Conservation (phyloP, 495 filamentous ascomycete species). For the Margaritispora aquatica region DNA sequence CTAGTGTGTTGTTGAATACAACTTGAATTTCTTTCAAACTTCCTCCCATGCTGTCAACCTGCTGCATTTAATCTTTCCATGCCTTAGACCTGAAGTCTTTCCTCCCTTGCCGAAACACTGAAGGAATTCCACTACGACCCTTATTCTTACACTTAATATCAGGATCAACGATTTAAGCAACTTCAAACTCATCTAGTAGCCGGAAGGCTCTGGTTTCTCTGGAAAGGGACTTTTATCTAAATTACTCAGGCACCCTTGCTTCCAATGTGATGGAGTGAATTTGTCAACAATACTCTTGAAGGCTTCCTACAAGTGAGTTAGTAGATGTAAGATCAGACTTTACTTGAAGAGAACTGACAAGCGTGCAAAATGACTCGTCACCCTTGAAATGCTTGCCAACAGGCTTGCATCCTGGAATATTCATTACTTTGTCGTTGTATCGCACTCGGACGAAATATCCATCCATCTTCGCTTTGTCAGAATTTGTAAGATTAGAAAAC, state of each 20-base stretch:
- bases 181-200: constrained; percentile 34
- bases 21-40: not conserved
- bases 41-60: not conserved
- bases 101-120: not conserved
- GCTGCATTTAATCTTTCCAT: too few relatives aligned
- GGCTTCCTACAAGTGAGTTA: constrained; percentile 48
- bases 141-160: too few relatives aligned
- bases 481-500: constrained; percentile 36
- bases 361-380: constrained; percentile 86
- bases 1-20: not conserved
- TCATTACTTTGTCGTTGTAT: constrained; percentile 81
- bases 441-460: constrained; percentile 89
- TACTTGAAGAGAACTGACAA: constrained; percentile 47
- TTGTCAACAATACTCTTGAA: constrained; percentile 92
- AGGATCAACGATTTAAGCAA: too few relatives aligned
- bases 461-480: constrained; percentile 48
- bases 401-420: constrained; percentile 71
- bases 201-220: constrained; percentile 45
- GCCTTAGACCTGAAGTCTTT: not conserved
- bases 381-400: constrained; percentile 80
- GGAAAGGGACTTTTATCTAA: constrained; percentile 50
- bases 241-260: constrained; percentile 63
- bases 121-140: too few relatives aligned
- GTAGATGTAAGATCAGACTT: not conserved
- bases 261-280: constrained; percentile 80